Percentiles rank a stretch among this genome's conserved stretches.
These are phyloP conservation scores for Fusarium torulosum DNA, from an alignment of 2,329 filamentous ascomycete genomes.

Conservation along the genomic window DNA sequence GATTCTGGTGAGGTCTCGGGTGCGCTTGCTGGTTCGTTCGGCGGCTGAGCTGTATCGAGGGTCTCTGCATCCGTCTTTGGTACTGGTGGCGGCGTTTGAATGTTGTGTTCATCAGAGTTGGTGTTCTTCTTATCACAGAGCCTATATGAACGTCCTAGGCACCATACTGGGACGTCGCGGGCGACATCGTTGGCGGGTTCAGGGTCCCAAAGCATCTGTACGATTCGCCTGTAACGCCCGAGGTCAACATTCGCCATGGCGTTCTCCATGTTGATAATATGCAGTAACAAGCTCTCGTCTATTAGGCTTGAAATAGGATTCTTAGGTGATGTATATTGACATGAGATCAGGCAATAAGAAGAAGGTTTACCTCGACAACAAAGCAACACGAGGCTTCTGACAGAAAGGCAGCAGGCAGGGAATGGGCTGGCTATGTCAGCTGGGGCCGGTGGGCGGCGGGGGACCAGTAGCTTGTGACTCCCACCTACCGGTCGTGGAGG, in stretches of 20 bases:
- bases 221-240: slow-evolving; percentile 80
- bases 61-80: slow-evolving; percentile 27
- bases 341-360: slow-evolving; percentile 2
- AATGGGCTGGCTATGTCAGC: slow-evolving; percentile 36
- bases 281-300: slow-evolving; percentile 32
- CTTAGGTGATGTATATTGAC: neutral
- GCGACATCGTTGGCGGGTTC: slow-evolving; percentile 83
- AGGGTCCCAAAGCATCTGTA: slow-evolving; percentile 94
- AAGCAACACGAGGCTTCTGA: slow-evolving; percentile 28
- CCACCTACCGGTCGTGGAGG: slow-evolving; percentile 11
- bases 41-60: slow-evolving; percentile 37
- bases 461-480: slow-evolving; percentile 38
- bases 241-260: slow-evolving; percentile 74
- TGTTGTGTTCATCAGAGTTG: slow-evolving; percentile 28
- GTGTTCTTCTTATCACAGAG: slow-evolving; percentile 48
- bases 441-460: slow-evolving; percentile 38
- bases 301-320: neutral
- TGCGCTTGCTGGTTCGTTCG: slow-evolving; percentile 46
- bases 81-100: slow-evolving; percentile 44
- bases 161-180: slow-evolving; percentile 82
- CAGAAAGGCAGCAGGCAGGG: slow-evolving; percentile 22
- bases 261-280: slow-evolving; percentile 50
- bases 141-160: slow-evolving; percentile 71
- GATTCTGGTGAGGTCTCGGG: slow-evolving; percentile 64
- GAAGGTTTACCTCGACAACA: slow-evolving; percentile 7